Evolutionary conservation across 805 yeast genomes (phyloP).

Genomic region (Cyberlindnera misumaiensis): DNA sequence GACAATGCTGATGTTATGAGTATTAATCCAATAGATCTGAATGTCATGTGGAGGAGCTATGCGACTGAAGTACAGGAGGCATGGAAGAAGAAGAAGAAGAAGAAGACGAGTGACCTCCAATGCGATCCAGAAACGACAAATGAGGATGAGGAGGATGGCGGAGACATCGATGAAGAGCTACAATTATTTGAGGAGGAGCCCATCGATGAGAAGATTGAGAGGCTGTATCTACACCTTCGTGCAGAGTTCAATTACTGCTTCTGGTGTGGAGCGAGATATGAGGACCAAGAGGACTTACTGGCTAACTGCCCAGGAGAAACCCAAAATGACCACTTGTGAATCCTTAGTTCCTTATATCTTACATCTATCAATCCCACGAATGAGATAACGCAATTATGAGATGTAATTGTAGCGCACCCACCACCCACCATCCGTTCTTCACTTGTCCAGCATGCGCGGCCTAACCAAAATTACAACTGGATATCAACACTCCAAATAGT

Average conservation of each 20-base stretch:
- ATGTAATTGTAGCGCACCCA: no score
- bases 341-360: no score
- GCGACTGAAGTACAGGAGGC: conserved; percentile 15
- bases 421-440: no score
- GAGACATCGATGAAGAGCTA: conserved; percentile 26
- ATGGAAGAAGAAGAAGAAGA: conserved; percentile 7
- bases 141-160: conserved; percentile 7
- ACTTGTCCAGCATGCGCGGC: no score
- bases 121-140: conserved; percentile 2
- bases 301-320: conserved; percentile 42
- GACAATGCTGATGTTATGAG: conserved; percentile 21
- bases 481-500: background rate
- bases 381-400: no score
- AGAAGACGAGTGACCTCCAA: conserved; percentile 4
- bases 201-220: conserved; percentile 24
- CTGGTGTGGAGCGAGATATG: conserved; percentile 41
- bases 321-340: conserved; percentile 36
- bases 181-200: conserved; percentile 23
- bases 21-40: conserved; percentile 26
- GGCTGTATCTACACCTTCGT: conserved; percentile 34
- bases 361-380: no score
- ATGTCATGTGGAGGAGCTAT: conserved; percentile 38
- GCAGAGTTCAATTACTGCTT: conserved; percentile 37
- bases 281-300: conserved; percentile 30
- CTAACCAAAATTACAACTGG: background rate